Evolutionary conservation across 495 filamentous ascomycete species (phyloP).

Genomic region (Extremus antarcticus): DNA sequence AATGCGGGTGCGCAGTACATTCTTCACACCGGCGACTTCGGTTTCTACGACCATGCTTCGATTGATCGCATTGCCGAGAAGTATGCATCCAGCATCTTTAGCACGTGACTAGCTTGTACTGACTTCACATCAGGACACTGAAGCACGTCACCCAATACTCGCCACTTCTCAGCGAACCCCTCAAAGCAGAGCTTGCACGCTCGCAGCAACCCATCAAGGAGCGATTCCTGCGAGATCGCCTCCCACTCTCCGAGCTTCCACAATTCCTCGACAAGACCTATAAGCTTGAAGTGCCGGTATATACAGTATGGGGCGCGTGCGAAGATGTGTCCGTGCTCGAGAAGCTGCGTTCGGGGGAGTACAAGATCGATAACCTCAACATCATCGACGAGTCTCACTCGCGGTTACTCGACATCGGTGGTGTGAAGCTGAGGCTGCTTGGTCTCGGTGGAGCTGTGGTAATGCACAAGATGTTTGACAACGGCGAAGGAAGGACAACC

Average conservation of each 20-base stretch:
- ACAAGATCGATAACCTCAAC: conserved; percentile 94
- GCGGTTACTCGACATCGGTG: conserved; percentile 83
- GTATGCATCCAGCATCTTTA: conserved; percentile 42
- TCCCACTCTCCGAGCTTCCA: conserved; percentile 93
- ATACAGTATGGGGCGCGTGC: conserved; percentile 98
- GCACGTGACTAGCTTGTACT: background rate
- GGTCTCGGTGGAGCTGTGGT: conserved; percentile 94
- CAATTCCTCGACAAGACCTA: conserved; percentile 77
- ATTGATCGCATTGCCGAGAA: conserved; percentile 97
- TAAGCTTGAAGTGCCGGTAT: conserved; percentile 90
- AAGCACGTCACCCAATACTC: conserved; percentile 99
- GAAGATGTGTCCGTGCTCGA: conserved; percentile 97
- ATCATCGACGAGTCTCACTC: conserved; percentile 98
- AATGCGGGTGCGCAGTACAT: conserved; percentile 90
- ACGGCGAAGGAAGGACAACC: conserved; percentile 93
- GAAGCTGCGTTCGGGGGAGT: conserved; percentile 95
- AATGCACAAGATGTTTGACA: conserved; percentile 99
- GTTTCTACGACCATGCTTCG: conserved; percentile 95
- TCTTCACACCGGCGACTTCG: conserved; percentile 97
- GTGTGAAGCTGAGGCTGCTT: conserved; percentile 88
- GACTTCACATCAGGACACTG: conserved; percentile 56
- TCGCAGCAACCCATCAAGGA: conserved; percentile 62
- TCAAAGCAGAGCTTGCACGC: conserved; percentile 76
- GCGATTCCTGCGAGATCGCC: conserved; percentile 63
- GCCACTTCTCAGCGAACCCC: conserved; percentile 73